Evolutionary conservation across 2,329 filamentous ascomycete genomes (phyloP).

Genomic region (Colletotrichum destructivum): DNA sequence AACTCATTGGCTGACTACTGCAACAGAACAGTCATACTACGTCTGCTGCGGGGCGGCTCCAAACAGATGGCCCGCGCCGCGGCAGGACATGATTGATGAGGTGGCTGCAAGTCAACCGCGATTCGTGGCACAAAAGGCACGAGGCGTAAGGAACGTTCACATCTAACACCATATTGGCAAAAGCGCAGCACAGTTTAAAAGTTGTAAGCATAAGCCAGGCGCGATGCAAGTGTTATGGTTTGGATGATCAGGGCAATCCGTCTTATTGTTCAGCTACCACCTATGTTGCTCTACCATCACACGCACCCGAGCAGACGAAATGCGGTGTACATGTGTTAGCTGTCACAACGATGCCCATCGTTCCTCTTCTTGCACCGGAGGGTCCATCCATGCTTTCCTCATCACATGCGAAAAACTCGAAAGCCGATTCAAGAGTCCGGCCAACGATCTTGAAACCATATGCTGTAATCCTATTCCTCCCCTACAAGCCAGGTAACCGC

Average conservation of each 20-base stretch:
- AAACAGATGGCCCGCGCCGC: not conserved
- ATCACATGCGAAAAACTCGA: conserved; percentile 28
- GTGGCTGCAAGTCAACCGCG: not conserved
- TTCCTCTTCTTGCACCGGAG: conserved; percentile 3
- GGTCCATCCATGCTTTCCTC: conserved; percentile 5
- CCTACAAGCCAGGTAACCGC: conserved; percentile 3
- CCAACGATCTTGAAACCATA: conserved; percentile 37
- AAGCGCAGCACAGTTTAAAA: too few relatives aligned
- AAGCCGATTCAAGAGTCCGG: conserved; percentile 14
- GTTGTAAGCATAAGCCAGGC: not conserved
- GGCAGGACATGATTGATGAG: not conserved
- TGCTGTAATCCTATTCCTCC: not conserved
- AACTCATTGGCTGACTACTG: not conserved
- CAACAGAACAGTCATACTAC: not conserved
- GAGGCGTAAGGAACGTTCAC: too few relatives aligned
- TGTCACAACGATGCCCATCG: not conserved
- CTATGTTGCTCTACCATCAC: not conserved
- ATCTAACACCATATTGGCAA: too few relatives aligned
- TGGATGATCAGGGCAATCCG: not conserved
- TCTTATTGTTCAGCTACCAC: not conserved
- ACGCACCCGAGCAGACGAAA: not conserved
- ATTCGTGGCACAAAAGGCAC: not conserved
- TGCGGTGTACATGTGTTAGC: not conserved
- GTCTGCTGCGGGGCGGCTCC: not conserved
- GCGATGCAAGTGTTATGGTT: not conserved